Conservation (phyloP, 2,329 filamentous ascomycete genomes). For the Neopestalotiopsis sp. region DNA sequence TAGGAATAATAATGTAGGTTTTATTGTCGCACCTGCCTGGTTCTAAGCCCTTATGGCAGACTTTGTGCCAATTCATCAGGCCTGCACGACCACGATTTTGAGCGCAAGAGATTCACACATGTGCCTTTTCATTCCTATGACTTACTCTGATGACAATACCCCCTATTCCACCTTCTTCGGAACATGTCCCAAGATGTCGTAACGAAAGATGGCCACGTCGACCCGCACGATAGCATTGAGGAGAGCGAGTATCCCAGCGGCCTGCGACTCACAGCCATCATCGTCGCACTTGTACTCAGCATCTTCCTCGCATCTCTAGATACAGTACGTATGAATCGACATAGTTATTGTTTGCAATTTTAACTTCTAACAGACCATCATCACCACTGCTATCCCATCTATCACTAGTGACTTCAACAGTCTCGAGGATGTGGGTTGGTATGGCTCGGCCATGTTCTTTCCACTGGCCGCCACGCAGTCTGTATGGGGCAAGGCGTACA, state of each 20-base stretch:
- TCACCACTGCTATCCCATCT: conserved; percentile 52
- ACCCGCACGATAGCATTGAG: neutral
- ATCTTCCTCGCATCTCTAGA: conserved; percentile 21
- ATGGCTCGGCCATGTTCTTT: conserved; percentile 60
- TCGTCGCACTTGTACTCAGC: conserved; percentile 19
- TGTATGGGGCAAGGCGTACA: conserved; percentile 53
- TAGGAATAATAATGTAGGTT: too few species aligned
- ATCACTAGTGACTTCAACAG: conserved; percentile 59
- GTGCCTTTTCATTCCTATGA: neutral
- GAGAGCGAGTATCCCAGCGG: conserved; percentile 19
- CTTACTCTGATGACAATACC: neutral
- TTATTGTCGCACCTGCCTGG: too few species aligned
- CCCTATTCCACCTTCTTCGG: neutral
- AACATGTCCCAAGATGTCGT: neutral
- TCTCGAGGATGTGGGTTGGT: conserved; percentile 62
- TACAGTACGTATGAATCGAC: conserved; percentile 9
- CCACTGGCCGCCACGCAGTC: conserved; percentile 51
- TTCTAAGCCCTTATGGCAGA: too few species aligned
- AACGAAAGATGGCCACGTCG: neutral
- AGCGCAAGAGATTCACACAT: neutral
- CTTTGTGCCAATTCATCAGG: too few species aligned
- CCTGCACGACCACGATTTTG: too few species aligned
- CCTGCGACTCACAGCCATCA: conserved; percentile 14
- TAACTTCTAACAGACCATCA: neutral
- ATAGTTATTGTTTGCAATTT: neutral